Evolutionary conservation across 768 basidiomycete genomes (phyloP).

Genomic region (Tephrocybe sp.): DNA sequence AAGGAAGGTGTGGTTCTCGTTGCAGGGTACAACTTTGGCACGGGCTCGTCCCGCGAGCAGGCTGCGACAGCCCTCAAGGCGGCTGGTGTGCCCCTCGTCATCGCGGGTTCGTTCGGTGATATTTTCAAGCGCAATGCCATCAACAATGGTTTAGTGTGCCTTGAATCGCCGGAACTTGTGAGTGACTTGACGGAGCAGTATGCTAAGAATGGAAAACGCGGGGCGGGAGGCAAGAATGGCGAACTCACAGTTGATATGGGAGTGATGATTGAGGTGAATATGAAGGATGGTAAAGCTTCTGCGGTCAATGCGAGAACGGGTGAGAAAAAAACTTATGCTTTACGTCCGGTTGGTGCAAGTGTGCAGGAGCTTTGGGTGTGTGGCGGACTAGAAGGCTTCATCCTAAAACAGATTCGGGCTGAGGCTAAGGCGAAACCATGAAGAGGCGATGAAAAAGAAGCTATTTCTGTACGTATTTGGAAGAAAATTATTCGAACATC

Average conservation of each 20-base stretch:
- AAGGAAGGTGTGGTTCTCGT: constrained; percentile 78
- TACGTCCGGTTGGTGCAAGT: constrained; percentile 84
- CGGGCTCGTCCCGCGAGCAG: constrained; percentile 97
- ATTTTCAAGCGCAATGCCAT: constrained; percentile 99
- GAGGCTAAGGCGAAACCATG: constrained; percentile 22
- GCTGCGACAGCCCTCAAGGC: constrained; percentile 97
- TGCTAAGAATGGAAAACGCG: constrained; percentile 72
- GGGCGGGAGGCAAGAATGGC: constrained; percentile 76
- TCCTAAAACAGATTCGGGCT: constrained; percentile 68
- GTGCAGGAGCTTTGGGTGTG: constrained; percentile 99
- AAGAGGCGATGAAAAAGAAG: not conserved
- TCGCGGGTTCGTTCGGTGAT: constrained; percentile 98
- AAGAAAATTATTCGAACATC: too few species aligned
- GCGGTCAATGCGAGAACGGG: constrained; percentile 44
- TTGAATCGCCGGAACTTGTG: constrained; percentile 91
- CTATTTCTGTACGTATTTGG: too few species aligned
- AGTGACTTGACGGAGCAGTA: constrained; percentile 75
- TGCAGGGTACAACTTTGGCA: constrained; percentile 97
- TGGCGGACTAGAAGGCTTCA: constrained; percentile 91
- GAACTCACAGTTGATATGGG: constrained; percentile 83
- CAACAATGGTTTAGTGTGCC: constrained; percentile 95
- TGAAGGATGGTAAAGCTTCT: constrained; percentile 67
- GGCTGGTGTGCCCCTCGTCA: constrained; percentile 88
- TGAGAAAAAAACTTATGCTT: constrained; percentile 54
- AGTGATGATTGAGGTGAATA: constrained; percentile 62